Base-by-base conservation (phyloP, 306 rosid genomes). In the Fagus crenata region DNA sequence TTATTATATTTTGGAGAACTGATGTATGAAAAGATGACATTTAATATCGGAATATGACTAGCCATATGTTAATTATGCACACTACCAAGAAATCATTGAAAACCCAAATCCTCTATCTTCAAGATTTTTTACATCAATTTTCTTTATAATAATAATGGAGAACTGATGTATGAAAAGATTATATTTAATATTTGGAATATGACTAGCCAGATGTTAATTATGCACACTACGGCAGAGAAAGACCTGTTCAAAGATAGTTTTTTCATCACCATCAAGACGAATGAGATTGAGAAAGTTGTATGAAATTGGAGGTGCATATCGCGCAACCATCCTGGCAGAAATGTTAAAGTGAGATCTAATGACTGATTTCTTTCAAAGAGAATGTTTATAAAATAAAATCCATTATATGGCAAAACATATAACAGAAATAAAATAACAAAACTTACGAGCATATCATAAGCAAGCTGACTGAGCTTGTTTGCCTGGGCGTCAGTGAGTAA, bases 361-460 rank as follows among this genome's bases (percentile, higher is more conserved):
- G 39, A 56, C 41, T 77, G 71, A 46, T 55, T 40, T 4, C 77
- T 79, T 71, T 65, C 14, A 60, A 49, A 32, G 8, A 60, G n/a
- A 4, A 71, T 33, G 18, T 49, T 64, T 22, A 37, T 15, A 37
- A 36, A 71, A 41, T 32, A 64, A 37, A 36, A 72, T 36, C 7
- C 41, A 35, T 12, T 63, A 67, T 49, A 46, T 59, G 8, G 33
- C 18, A 70, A 77, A 73, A 64, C 31, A 40, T 14, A 31, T 31
- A 31, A 14, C 46, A 32, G 59, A 68, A 49, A 67, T 17, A 17
- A 18, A 68, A 56, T 22, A 33, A 53, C 22, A 79, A 56, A 75
- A 85, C 96, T 90, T 88, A 94, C 97, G 97, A 94, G 91, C 97
- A 92, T 82, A 94, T 93, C 93, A 93, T 90, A 73, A 93, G 97